Base-by-base conservation (phyloP, 371 early-diverging fungal species). In the Apophysomyces trapeziformis region DNA sequence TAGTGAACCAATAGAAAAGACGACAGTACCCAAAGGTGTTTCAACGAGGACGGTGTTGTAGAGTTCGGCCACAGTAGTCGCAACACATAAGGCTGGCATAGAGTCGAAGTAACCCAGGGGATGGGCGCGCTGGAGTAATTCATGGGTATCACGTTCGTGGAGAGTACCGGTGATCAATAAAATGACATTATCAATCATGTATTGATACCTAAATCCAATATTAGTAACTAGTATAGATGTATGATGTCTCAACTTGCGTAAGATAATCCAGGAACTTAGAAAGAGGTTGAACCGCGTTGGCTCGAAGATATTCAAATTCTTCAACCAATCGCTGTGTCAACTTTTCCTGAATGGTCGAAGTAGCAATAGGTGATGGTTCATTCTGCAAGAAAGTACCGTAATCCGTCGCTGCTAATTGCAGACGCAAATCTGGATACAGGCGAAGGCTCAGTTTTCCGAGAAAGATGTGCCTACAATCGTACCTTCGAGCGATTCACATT, bases 181-280 rank as follows among this genome's bases (percentile, higher is more conserved):
- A 63, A 99, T 95, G 59, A 98, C 96, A 78, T 99, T 99, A 81
- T 99, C 99, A 68, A 99, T 99, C 99, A 98, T 98, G 75, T 98
- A 99, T 45, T 90, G 92, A 72, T 97, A 97, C n/a, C 97, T 95
- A 69, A 5, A 57, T 8, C 26, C 13, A 41, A 37, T 11, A 32
- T 26, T 38, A 8, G 44, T 14, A 14, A 5, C 44, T 54, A 54
- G 32, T 47, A 57, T 14, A 60, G 26, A 36, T 5, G 14, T 21
- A 11, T 4, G 36, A 7, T 2, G 32, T 18, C 5, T 16, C 6
- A 36, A 80, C 84, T 75, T 91, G 94, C 91, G 97, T 98, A 74
- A 99, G 89, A 76, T 95, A 99, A 72, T 98, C 98, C 68, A 98
- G 82, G 73, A 99, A 98, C 70, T 90, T 91, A 41, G 94, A 74